phyloP scores from a whole-genome alignment of 495 filamentous ascomycete species.

The Penicillium ochrochloron region DNA sequence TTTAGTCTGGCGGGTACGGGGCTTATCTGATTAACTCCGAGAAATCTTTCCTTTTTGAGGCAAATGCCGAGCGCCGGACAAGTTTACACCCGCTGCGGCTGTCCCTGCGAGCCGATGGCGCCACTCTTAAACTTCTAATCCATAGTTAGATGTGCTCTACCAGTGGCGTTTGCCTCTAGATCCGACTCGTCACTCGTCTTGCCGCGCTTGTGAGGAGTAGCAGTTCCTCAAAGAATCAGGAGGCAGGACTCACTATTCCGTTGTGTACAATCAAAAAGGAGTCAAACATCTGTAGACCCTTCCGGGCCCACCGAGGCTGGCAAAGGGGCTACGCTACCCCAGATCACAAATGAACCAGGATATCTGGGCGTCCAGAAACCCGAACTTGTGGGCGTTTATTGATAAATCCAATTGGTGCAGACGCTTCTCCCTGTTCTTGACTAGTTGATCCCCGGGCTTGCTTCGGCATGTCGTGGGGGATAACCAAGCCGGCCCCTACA shows the following conservation, averaged over 20 bases:
- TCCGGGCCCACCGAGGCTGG: neutral
- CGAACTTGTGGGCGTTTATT: neutral
- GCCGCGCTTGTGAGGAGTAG: conserved; percentile 1
- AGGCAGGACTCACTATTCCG: neutral
- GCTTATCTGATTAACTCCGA: conserved; percentile 37
- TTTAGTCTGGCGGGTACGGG: conserved; percentile 1
- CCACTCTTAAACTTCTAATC: conserved; percentile 6
- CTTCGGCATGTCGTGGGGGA: conserved; percentile 1
- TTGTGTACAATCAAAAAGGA: neutral
- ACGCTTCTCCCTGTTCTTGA: neutral
- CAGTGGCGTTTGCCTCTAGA: neutral
- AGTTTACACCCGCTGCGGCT: conserved; percentile 21
- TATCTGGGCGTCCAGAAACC: neutral
- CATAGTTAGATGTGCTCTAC: too few relatives aligned
- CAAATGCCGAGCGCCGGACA: conserved; percentile 25
- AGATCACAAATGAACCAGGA: too few relatives aligned
- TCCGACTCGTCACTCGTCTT: neutral
- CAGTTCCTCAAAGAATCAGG: neutral
- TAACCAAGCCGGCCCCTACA: neutral
- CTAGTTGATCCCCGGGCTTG: neutral
- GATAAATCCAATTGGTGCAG: neutral
- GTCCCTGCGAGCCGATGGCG: conserved; percentile 20
- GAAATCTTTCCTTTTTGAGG: conserved; percentile 13
- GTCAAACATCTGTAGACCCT: too few relatives aligned
- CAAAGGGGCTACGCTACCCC: neutral